Conservation (phyloP, 179 eudicot genomes). For the Vitellaria paradoxa region DNA sequence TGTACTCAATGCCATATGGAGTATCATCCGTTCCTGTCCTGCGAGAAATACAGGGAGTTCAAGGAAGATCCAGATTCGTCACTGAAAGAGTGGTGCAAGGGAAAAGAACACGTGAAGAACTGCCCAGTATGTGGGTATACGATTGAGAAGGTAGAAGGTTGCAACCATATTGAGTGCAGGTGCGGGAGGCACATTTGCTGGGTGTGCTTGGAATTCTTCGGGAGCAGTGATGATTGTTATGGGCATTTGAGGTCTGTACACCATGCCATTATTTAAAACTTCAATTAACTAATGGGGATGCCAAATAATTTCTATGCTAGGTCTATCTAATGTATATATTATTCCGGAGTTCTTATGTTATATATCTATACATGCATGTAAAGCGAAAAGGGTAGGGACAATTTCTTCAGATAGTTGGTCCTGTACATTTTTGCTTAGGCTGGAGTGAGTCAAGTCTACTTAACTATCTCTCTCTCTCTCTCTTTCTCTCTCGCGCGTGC, state of each 20-base stretch:
- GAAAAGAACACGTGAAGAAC: conserved; percentile 71
- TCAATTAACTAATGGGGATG: neutral
- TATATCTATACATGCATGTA: neutral
- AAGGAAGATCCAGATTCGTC: conserved; percentile 89
- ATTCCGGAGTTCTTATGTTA: neutral
- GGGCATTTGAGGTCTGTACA: conserved; percentile 64
- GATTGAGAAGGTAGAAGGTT: conserved; percentile 87
- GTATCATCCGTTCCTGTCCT: conserved; percentile 65
- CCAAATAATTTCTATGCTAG: neutral
- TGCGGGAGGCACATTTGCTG: conserved; percentile 90
- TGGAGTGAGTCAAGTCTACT: neutral
- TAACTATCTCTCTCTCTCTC: neutral
- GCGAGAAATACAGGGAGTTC: conserved; percentile 70
- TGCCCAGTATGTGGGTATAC: conserved; percentile 74
- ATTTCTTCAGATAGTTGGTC: neutral
- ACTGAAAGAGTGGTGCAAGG: conserved; percentile 68
- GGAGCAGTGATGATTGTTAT: conserved; percentile 64
- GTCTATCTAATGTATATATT: neutral
- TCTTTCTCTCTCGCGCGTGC: neutral
- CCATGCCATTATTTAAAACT: conserved; percentile 38
- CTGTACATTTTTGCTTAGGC: conserved; percentile 5
- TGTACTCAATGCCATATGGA: conserved; percentile 84
- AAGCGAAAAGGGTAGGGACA: neutral
- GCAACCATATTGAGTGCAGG: conserved; percentile 84
- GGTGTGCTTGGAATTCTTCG: conserved; percentile 68